Evolutionary conservation across 331 rosid species (phyloP), one percentile per base, ranked within the genome.

Genomic region (Phaseolus coccineus): DNA sequence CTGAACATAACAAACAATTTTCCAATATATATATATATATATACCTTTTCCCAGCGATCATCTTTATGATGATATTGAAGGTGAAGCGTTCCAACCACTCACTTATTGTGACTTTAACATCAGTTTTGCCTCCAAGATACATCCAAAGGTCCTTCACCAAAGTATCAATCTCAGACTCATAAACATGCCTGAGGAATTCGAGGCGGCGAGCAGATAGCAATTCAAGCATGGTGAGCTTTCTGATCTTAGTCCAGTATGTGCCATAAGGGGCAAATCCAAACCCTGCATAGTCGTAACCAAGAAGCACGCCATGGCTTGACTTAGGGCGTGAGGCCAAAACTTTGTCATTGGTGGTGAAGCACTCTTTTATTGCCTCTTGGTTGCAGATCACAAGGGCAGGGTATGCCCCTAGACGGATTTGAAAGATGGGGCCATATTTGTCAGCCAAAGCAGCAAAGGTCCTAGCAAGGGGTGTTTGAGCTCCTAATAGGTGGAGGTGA

Each of bases 21-120:
- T 35, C 39, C 39, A 35, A 35, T 19, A 19, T 19, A 19, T 19
- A 19, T 19, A 19, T 19, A 19, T 19, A 19, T 19, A 40, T 10
- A 42, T 82, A 84, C 71, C 90, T 86, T 76, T 89, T 91, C 71
- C 91, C 86, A 0, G 89, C 87, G n/a, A 89, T 47, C 82, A 89
- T 80, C 68, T 73, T 82, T 0, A 88, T 86, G 14, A 86, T 68
- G 22, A 87, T 33, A 16, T 87, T 89, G 46, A 87, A 61, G 2
- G 92, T 76, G 2, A 91, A 33, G 5, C 74, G 80, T 40, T 88
- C 87, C 59, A 90, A 53, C 91, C 90, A 82, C 31, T 84, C 83
- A 70, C 80, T 84, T 1, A 89, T 80, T 31, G 82, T 84, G 37
- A 88, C 91, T 55, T 83, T 74, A 10, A 8, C 25, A 0, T 7